Evolutionary conservation across 345 rosid species (phyloP).

Genomic region (Turnera subulata): DNA sequence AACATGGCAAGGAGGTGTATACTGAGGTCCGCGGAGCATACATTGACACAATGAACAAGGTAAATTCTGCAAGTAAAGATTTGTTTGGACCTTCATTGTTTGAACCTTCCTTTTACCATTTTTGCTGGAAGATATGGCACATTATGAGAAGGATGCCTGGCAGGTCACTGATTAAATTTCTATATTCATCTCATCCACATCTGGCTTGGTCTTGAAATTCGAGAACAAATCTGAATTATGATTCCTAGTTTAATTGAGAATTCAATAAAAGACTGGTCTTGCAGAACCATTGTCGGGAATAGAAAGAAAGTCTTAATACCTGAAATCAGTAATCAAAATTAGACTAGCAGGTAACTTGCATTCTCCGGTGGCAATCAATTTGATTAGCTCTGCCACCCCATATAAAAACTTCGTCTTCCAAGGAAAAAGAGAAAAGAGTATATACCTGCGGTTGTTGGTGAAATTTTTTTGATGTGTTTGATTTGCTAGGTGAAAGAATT

Average conservation of each 20-base stretch:
- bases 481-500: no score
- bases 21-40: slow-evolving; percentile 88
- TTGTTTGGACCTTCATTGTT: not conserved
- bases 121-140: no score
- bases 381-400: no score
- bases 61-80: slow-evolving; percentile 18
- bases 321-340: not conserved
- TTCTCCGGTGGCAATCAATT: no score
- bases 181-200: not conserved
- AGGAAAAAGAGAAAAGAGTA: no score
- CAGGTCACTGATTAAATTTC: no score
- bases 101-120: no score
- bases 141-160: no score
- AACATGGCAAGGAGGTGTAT: slow-evolving; percentile 88
- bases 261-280: not conserved
- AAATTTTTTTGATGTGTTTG: no score
- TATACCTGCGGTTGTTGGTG: no score
- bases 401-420: no score
- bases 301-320: not conserved
- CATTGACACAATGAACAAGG: slow-evolving; percentile 98
- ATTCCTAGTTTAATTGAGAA: not conserved
- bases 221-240: not conserved
- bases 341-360: not conserved
- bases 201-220: not conserved
- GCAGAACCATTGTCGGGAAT: not conserved